Evolutionary conservation across 2,329 filamentous ascomycete species (phyloP).

Genomic region (Phymatotrichopsis omnivora): DNA sequence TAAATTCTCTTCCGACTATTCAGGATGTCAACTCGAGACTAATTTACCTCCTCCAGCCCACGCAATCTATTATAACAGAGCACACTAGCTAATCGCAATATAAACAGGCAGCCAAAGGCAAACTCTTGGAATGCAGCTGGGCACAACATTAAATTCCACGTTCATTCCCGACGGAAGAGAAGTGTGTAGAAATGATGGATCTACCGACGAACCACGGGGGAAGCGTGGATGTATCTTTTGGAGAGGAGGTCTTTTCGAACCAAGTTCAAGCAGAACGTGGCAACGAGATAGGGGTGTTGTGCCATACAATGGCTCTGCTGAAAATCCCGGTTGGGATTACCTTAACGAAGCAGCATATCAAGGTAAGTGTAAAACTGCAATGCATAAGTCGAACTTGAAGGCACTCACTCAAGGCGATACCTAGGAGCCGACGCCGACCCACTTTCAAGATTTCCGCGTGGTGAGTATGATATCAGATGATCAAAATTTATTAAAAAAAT

Average conservation of each 20-base stretch:
- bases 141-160: constrained; percentile 21
- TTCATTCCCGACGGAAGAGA: constrained; percentile 18
- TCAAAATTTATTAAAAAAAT: too few relatives aligned
- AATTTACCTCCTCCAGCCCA: too few relatives aligned
- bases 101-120: constrained; percentile 1
- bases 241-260: constrained; percentile 23
- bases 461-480: constrained; percentile 4
- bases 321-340: constrained; percentile 24
- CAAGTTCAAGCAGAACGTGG: constrained; percentile 11
- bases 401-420: neutral
- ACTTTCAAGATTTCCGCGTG: constrained; percentile 17
- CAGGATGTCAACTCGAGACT: too few relatives aligned
- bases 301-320: constrained; percentile 15
- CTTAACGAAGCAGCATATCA: constrained; percentile 19
- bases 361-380: constrained; percentile 6
- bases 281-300: constrained; percentile 6
- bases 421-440: constrained; percentile 11
- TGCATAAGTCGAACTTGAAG: neutral
- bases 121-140: constrained; percentile 13
- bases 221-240: constrained; percentile 20
- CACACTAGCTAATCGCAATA: neutral
- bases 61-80: too few relatives aligned
- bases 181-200: constrained; percentile 15
- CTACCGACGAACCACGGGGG: neutral
- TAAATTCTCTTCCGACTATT: neutral